Conservation (phyloP, 305 asterid genomes). For the Rubia tinctorum region DNA sequence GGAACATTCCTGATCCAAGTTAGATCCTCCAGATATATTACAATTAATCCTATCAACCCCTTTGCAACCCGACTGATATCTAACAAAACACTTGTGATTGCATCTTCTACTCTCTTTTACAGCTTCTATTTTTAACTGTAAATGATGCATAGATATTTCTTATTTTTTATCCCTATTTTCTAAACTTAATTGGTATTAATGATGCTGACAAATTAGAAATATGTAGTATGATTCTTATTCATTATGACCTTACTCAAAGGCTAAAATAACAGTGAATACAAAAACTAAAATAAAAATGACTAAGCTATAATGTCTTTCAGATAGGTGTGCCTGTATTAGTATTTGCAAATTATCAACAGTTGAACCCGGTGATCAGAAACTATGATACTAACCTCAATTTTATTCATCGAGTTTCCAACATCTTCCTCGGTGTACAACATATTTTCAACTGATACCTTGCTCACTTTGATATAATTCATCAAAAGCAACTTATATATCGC, state of each 20-base stretch:
- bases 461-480: slow-evolving; percentile 91
- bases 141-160: neutral
- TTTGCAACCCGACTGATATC: neutral
- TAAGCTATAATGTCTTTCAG: too few relatives aligned
- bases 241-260: neutral
- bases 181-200: neutral
- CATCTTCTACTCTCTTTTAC: neutral
- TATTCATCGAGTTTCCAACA: slow-evolving; percentile 79
- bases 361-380: neutral
- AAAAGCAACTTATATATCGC: slow-evolving; percentile 91
- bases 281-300: neutral
- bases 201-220: neutral
- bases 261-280: too few relatives aligned
- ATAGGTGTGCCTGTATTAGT: neutral
- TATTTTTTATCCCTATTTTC: neutral
- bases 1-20: neutral
- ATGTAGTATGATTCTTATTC: too few relatives aligned
- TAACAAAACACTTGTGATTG: neutral
- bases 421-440: slow-evolving; percentile 88
- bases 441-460: slow-evolving; percentile 98
- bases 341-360: neutral
- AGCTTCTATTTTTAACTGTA: neutral
- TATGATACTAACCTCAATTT: slow-evolving; percentile 59
- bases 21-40: neutral
- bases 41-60: neutral